A percentile compares a stretch with the other conserved stretches of the same genome.
Conservation (phyloP, 805 yeast species). For the Myxozyma nipponensis region DNA sequence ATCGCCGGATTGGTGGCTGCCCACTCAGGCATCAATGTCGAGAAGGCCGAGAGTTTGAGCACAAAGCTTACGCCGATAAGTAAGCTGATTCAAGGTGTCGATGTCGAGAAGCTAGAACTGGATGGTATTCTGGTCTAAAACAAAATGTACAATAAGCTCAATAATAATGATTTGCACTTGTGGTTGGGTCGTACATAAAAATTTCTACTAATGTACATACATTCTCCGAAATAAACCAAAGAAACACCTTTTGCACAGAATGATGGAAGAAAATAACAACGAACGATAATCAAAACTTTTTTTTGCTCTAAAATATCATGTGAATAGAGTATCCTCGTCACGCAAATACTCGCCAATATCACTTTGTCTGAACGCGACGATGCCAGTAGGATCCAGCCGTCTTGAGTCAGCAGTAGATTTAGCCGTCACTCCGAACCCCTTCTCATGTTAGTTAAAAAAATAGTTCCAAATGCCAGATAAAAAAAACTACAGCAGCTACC, state of each 20-base stretch:
- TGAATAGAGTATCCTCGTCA: conserved; percentile 91
- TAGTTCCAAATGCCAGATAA: neutral
- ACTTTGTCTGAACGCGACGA: conserved; percentile 93
- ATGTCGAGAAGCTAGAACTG: neutral
- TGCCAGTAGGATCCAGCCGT: conserved; percentile 85
- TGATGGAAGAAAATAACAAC: no score
- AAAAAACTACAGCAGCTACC: neutral
- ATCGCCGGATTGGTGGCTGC: neutral
- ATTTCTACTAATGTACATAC: no score
- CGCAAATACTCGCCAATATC: conserved; percentile 97
- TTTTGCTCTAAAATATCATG: conserved; percentile 5
- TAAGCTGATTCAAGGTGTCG: neutral
- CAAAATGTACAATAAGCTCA: no score
- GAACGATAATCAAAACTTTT: no score
- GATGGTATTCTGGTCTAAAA: neutral
- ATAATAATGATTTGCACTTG: no score
- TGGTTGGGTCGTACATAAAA: no score
- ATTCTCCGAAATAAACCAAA: no score
- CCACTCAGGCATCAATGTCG: neutral
- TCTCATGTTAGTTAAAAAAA: neutral
- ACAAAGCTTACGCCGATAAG: neutral
- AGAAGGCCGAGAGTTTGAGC: neutral
- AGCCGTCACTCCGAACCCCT: conserved; percentile 91
- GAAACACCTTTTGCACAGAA: no score
- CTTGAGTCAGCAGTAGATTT: conserved; percentile 86